These are phyloP conservation scores for Alectoria sarmentosa DNA, from an alignment of 495 filamentous ascomycete species.

Conservation along the genomic window DNA sequence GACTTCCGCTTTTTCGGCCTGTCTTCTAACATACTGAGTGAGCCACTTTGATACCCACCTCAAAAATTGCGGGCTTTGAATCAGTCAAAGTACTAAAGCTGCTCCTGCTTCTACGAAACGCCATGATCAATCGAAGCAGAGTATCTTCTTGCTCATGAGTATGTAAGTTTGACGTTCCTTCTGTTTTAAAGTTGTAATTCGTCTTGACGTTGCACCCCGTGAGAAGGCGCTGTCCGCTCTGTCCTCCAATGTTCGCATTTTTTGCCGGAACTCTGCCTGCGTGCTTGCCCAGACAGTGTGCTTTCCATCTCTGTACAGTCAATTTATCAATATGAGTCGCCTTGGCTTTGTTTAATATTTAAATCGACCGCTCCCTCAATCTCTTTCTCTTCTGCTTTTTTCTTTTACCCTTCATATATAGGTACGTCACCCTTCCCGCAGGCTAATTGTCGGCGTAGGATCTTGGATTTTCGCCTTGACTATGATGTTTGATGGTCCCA, in stretches of 20 bases:
- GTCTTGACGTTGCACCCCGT: too few species aligned
- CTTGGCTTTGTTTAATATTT: constrained; percentile 7
- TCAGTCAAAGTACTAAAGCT: too few species aligned
- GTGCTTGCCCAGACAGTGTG: not conserved
- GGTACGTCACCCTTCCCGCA: not conserved
- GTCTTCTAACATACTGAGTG: constrained; percentile 7
- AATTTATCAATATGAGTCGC: not conserved
- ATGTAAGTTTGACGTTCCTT: not conserved
- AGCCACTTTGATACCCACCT: not conserved
- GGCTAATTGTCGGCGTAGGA: not conserved
- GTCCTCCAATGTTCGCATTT: not conserved
- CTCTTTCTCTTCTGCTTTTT: constrained; percentile 8
- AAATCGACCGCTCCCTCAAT: not conserved
- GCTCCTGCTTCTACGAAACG: too few species aligned
- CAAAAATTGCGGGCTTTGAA: not conserved
- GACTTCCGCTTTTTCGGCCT: constrained; percentile 12
- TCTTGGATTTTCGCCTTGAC: too few species aligned
- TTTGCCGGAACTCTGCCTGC: not conserved
- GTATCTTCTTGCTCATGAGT: not conserved
- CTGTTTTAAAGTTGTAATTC: not conserved
- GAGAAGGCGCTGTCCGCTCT: not conserved
- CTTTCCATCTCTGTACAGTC: not conserved
- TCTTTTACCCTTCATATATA: constrained; percentile 7
- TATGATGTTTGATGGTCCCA: too few species aligned
- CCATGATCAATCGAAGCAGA: too few species aligned